Percentiles rank a stretch among this genome's conserved stretches.
Evolutionary conservation across 257 asterid species (phyloP).

Genomic region (Solanum pinnatisectum): DNA sequence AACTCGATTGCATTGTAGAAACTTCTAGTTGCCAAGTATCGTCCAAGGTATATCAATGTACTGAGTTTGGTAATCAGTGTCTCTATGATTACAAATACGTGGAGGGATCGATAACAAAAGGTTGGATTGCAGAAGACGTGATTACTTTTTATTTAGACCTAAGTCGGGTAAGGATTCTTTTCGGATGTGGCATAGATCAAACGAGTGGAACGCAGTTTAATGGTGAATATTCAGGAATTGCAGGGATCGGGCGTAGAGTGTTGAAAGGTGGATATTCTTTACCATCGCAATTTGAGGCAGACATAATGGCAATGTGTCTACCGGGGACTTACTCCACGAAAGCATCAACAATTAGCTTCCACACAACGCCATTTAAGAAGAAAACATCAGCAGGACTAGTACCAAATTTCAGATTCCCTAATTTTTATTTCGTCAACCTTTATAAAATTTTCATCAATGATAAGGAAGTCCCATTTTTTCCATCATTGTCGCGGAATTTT

Average conservation of each 20-base stretch:
- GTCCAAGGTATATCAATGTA: background rate
- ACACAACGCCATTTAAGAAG: background rate
- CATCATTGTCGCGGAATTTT: background rate
- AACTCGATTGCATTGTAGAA: background rate
- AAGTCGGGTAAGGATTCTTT: background rate
- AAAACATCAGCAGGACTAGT: background rate
- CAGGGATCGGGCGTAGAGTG: background rate
- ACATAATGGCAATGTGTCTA: background rate
- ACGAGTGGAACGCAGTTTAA: fast-evolving
- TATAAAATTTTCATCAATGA: background rate
- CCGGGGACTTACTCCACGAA: background rate
- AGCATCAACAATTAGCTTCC: background rate
- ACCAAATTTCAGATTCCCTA: background rate
- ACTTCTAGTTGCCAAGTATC: background rate
- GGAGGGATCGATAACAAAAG: background rate
- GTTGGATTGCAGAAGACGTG: background rate
- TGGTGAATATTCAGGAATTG: background rate
- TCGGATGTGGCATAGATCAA: background rate
- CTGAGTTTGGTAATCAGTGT: background rate
- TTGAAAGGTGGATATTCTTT: background rate
- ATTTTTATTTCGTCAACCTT: background rate
- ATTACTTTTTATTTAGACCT: background rate
- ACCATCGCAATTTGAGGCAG: background rate
- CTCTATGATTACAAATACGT: background rate
- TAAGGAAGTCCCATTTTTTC: background rate